phyloP scores from a whole-genome alignment of 2,329 filamentous ascomycete species.

The Fusarium nygamai region DNA sequence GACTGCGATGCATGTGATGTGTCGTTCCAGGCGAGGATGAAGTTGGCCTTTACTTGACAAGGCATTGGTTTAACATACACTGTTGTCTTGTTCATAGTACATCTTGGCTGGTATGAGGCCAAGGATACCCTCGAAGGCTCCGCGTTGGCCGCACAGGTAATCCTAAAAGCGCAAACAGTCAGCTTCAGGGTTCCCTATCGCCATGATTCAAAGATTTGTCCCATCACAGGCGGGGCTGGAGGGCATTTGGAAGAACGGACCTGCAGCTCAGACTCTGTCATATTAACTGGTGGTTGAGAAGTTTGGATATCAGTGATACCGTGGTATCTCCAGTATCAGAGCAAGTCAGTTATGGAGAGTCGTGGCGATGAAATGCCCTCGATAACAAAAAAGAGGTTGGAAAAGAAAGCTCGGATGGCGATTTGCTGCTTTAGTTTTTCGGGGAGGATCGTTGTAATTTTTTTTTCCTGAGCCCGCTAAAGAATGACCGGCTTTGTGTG shows the following conservation, averaged over 20 bases:
- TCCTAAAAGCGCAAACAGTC: slow-evolving; percentile 53
- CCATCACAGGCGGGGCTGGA: slow-evolving; percentile 43
- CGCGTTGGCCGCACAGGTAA: slow-evolving; percentile 67
- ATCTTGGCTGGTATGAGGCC: slow-evolving; percentile 90
- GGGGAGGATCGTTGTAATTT: slow-evolving; percentile 28
- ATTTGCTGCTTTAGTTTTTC: slow-evolving; percentile 37
- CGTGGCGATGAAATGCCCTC: slow-evolving; percentile 4
- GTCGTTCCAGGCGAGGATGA: slow-evolving; percentile 7
- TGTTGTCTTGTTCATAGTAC: slow-evolving; percentile 88
- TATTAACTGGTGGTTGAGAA: slow-evolving; percentile 35
- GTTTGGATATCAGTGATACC: neutral
- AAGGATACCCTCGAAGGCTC: slow-evolving; percentile 87
- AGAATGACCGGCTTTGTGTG: slow-evolving; percentile 19
- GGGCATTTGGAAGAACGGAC: slow-evolving; percentile 49
- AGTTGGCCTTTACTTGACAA: neutral
- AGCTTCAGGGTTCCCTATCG: slow-evolving; percentile 32
- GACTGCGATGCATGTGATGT: neutral
- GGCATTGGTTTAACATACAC: slow-evolving; percentile 65
- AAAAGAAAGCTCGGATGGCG: slow-evolving; percentile 34
- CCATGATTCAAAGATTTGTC: slow-evolving; percentile 10
- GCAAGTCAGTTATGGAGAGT: neutral
- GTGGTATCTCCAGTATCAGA: neutral
- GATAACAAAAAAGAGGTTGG: slow-evolving; percentile 29
- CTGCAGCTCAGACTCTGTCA: slow-evolving; percentile 59
- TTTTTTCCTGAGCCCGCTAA: slow-evolving; percentile 29